Evolutionary conservation across 2,329 filamentous ascomycete genomes (phyloP).

Genomic region (Celoporthe dispersa): DNA sequence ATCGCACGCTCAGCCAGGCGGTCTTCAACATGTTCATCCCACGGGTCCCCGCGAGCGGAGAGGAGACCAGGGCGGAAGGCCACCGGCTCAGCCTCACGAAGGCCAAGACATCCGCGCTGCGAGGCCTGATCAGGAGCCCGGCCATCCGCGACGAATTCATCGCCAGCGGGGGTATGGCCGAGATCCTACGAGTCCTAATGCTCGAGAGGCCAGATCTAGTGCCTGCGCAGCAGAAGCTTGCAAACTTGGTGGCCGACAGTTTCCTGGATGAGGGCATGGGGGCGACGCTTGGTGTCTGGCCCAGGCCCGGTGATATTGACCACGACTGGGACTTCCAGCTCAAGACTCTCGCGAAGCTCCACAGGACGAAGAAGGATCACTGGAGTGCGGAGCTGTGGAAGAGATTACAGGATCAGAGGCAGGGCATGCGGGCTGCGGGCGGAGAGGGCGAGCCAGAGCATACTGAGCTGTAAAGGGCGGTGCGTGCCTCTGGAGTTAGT

Average conservation of each 20-base stretch:
- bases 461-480: conserved; percentile 17
- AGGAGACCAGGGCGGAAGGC: conserved; percentile 33
- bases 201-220: conserved; percentile 54
- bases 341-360: conserved; percentile 43
- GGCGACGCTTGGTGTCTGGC: conserved; percentile 62
- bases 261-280: conserved; percentile 71
- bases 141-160: conserved; percentile 61
- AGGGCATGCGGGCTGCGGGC: conserved; percentile 8
- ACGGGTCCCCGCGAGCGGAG: background rate
- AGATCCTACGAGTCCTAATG: conserved; percentile 57
- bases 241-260: conserved; percentile 64
- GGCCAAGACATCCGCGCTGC: conserved; percentile 55
- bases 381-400: conserved; percentile 52
- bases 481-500: background rate
- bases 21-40: conserved; percentile 48
- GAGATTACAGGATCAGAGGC: conserved; percentile 40
- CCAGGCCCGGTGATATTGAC: conserved; percentile 42
- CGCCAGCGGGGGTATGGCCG: conserved; percentile 54
- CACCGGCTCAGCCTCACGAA: conserved; percentile 36
- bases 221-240: conserved; percentile 56
- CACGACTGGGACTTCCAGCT: conserved; percentile 64
- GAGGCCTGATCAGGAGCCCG: conserved; percentile 59
- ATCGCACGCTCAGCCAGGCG: conserved; percentile 39
- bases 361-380: conserved; percentile 43
- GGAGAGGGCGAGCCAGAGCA: conserved; percentile 7